These are phyloP conservation scores for Ogataea trehalophila DNA, from an alignment of 805 yeast species.

Conservation along the genomic window DNA sequence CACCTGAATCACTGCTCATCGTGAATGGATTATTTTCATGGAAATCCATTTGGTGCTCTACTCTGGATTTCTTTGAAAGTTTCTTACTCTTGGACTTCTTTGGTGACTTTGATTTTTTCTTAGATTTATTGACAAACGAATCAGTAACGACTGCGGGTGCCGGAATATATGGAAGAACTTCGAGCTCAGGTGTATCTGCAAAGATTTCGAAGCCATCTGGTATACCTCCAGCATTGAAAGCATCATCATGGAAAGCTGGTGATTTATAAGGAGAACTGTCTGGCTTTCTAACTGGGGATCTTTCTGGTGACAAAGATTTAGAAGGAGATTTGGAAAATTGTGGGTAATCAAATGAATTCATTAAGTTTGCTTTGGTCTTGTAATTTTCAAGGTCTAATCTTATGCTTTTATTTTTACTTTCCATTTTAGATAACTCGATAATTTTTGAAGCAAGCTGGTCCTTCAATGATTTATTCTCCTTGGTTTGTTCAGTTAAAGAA, in stretches of 20 bases:
- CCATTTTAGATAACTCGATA: slow-evolving; percentile 4
- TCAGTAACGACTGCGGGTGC: background rate
- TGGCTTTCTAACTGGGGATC: background rate
- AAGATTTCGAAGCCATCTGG: slow-evolving; percentile 11
- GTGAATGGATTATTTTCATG: slow-evolving; percentile 8
- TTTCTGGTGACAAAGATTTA: background rate
- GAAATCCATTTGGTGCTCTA: slow-evolving; percentile 10
- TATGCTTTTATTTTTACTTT: slow-evolving; percentile 11
- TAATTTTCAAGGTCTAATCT: slow-evolving; percentile 14
- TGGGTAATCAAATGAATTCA: slow-evolving; percentile 11
- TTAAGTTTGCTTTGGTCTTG: slow-evolving; percentile 13
- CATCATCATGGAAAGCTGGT: slow-evolving; percentile 1
- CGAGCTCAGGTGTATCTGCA: slow-evolving; percentile 6
- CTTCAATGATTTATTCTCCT: background rate
- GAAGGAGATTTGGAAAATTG: slow-evolving; percentile 3
- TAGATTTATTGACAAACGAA: background rate
- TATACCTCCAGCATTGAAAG: slow-evolving; percentile 2
- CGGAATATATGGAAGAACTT: background rate
- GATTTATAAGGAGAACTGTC: slow-evolving; percentile 3
- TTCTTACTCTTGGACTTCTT: slow-evolving; percentile 9
- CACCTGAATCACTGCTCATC: background rate
- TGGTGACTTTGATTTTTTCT: slow-evolving; percentile 8
- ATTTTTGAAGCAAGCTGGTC: background rate
- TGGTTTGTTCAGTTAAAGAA: background rate
- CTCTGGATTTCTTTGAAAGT: slow-evolving; percentile 3